These are phyloP conservation scores for Nannizziopsis arthrosporioides DNA, from an alignment of 2,329 filamentous ascomycete species.

Conservation along the genomic window DNA sequence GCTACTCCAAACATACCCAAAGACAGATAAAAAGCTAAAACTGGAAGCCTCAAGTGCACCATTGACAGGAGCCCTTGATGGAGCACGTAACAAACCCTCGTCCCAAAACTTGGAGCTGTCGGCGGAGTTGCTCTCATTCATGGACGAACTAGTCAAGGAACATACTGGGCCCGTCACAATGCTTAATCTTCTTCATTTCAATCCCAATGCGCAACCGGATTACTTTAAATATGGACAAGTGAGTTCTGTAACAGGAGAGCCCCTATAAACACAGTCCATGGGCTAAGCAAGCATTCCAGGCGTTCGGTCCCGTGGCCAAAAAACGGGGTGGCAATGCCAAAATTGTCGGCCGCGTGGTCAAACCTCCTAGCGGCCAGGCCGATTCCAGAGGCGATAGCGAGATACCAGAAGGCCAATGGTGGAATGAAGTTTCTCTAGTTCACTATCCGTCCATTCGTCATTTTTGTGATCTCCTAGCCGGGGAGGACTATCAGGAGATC, in stretches of 20 bases:
- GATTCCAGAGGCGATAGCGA: conserved; percentile 20
- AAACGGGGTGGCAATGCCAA: conserved; percentile 49
- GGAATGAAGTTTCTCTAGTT: conserved; percentile 54
- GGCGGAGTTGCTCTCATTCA: conserved; percentile 41
- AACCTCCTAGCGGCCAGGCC: conserved; percentile 14
- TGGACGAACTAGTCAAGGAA: conserved; percentile 25
- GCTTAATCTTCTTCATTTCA: conserved; percentile 53
- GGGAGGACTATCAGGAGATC: conserved; percentile 47
- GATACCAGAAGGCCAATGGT: conserved; percentile 28
- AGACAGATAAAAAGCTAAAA: conserved; percentile 17
- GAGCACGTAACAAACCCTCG: conserved; percentile 22
- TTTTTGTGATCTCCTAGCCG: conserved; percentile 50
- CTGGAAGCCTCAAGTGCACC: conserved; percentile 19
- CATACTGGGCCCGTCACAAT: conserved; percentile 44
- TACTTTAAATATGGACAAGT: conserved; percentile 50
- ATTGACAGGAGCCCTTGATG: conserved; percentile 26
- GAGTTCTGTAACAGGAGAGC: conserved; percentile 25
- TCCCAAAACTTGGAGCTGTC: conserved; percentile 46
- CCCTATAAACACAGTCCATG: not conserved
- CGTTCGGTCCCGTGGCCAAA: conserved; percentile 36
- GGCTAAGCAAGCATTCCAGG: conserved; percentile 13
- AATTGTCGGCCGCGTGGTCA: conserved; percentile 48
- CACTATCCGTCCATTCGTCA: conserved; percentile 53
- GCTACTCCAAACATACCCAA: conserved; percentile 22
- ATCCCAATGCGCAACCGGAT: conserved; percentile 38